Conservation (phyloP, 108 stramenopile genomes). For the Conticribra guillardii region DNA sequence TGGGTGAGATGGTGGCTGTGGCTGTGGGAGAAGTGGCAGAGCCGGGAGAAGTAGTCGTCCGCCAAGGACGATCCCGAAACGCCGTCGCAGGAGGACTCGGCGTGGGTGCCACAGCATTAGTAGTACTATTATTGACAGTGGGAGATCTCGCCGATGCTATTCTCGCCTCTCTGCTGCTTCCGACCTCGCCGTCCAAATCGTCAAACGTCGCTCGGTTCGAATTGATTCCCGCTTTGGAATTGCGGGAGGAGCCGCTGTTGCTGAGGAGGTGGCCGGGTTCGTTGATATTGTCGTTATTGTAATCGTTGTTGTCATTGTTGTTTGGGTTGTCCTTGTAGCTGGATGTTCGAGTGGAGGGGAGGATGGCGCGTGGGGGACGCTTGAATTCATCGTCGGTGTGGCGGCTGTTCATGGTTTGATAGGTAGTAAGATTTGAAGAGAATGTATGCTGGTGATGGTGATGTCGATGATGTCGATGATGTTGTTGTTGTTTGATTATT, state of each 20-base stretch:
- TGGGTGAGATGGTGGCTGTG: slow-evolving; percentile 3
- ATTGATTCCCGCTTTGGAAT: no score
- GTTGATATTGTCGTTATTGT: no score
- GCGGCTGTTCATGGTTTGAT: slow-evolving; percentile 1
- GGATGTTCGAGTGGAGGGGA: background rate
- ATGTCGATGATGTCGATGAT: no score
- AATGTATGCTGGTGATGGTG: no score
- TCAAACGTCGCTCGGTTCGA: no score
- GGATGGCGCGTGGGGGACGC: no score
- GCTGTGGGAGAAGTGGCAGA: background rate
- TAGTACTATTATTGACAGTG: background rate
- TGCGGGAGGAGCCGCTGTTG: no score
- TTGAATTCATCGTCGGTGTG: background rate
- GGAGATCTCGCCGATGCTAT: background rate
- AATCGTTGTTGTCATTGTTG: background rate
- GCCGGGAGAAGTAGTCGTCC: background rate
- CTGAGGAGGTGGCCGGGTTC: no score
- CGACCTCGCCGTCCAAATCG: no score
- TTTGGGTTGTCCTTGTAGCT: background rate
- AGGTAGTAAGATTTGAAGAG: no score
- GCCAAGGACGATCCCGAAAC: slow-evolving; percentile 26
- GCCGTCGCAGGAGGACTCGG: slow-evolving; percentile 2
- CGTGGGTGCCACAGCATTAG: background rate
- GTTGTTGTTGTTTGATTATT: no score
- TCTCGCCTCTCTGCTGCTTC: no score